phyloP scores from a whole-genome alignment of 495 filamentous ascomycete species.

The Hypoxylon fuscum region DNA sequence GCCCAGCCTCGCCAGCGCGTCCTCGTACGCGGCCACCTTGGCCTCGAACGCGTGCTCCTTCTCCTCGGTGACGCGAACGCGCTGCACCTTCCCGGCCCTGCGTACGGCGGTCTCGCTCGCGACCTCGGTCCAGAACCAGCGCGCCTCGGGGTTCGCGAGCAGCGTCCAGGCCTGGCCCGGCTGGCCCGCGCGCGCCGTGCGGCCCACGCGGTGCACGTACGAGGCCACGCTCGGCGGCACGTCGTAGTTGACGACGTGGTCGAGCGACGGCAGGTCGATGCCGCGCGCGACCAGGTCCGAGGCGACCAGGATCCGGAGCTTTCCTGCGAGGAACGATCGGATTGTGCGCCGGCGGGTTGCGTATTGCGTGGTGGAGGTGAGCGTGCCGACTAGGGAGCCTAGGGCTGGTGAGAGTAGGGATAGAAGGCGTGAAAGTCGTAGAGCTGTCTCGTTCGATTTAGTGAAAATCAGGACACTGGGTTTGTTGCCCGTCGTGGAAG shows the following conservation, averaged over 20 bases:
- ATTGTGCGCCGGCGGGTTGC: constrained; percentile 68
- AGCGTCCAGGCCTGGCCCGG: constrained; percentile 84
- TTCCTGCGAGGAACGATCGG: constrained; percentile 67
- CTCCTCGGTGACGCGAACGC: constrained; percentile 57
- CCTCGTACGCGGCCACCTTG: constrained; percentile 66
- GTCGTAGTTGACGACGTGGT: constrained; percentile 94
- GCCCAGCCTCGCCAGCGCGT: constrained; percentile 62
- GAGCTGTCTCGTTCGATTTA: constrained; percentile 83
- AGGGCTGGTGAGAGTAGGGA: constrained; percentile 69
- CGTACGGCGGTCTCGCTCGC: constrained; percentile 52
- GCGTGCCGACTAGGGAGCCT: constrained; percentile 66
- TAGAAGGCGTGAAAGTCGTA: constrained; percentile 82
- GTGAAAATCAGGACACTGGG: constrained; percentile 81
- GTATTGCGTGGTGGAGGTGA: constrained; percentile 78
- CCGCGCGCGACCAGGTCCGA: constrained; percentile 93
- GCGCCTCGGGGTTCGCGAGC: constrained; percentile 76
- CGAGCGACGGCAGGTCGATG: constrained; percentile 81
- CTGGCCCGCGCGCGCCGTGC: constrained; percentile 86
- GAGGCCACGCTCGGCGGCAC: constrained; percentile 79
- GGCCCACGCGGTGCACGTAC: constrained; percentile 93
- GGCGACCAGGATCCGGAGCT: constrained; percentile 79
- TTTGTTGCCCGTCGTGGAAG: constrained; percentile 6
- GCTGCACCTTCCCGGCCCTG: constrained; percentile 51
- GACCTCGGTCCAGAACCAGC: constrained; percentile 88
- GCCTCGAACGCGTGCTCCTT: constrained; percentile 63